Conservation (phyloP, 2,329 filamentous ascomycete genomes). For the Sphaerulina vaccinii region DNA sequence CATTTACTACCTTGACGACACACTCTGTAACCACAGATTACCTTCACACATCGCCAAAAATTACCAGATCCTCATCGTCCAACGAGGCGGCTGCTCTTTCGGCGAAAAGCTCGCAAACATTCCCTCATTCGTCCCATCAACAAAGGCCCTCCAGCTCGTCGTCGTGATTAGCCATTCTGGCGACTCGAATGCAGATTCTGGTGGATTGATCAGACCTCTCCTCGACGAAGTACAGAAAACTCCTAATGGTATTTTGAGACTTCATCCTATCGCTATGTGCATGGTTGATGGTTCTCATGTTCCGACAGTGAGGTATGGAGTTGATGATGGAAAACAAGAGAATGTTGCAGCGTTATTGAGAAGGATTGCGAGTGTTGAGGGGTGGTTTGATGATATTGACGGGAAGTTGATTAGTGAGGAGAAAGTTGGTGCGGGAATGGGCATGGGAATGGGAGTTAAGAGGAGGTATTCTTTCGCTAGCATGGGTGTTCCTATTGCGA, state of each 20-base stretch:
- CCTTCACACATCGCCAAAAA: conserved; percentile 51
- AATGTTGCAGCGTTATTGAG: conserved; percentile 51
- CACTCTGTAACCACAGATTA: conserved; percentile 61
- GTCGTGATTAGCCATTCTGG: conserved; percentile 66
- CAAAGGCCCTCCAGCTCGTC: conserved; percentile 68
- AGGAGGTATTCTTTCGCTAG: conserved; percentile 78
- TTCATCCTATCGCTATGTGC: conserved; percentile 75
- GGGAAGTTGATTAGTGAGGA: background rate
- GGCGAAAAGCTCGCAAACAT: conserved; percentile 79
- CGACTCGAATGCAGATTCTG: conserved; percentile 34
- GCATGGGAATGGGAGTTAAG: conserved; percentile 67
- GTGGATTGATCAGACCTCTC: conserved; percentile 61
- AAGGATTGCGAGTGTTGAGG: conserved; percentile 48
- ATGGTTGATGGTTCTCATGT: conserved; percentile 64
- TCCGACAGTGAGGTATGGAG: conserved; percentile 23
- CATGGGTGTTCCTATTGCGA: conserved; percentile 74
- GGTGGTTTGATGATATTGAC: conserved; percentile 22
- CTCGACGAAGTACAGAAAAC: conserved; percentile 74
- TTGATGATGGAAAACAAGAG: background rate
- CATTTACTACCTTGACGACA: conserved; percentile 66
- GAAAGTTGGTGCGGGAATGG: background rate
- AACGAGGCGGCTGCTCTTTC: conserved; percentile 81
- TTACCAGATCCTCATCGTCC: conserved; percentile 78
- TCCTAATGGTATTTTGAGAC: conserved; percentile 65
- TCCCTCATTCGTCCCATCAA: conserved; percentile 64